A percentile compares a stretch with the other conserved stretches of the same genome.
phyloP scores from a whole-genome alignment of 257 asterid genomes.

The Lantana camara region DNA sequence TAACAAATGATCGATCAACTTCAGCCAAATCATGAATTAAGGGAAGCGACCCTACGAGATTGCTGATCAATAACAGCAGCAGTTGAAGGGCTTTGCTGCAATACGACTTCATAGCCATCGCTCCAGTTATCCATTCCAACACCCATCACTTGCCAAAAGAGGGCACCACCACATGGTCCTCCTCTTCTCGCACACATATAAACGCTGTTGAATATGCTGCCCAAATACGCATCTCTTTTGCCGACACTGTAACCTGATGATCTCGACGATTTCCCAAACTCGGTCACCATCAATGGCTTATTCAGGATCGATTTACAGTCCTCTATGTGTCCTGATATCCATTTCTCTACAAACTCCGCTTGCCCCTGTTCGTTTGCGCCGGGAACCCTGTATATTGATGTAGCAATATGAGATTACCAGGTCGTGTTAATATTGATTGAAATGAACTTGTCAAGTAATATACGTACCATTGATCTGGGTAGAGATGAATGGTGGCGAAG shows the following conservation, averaged over 20 bases:
- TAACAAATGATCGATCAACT: too few relatives aligned
- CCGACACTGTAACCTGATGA: conserved; percentile 33
- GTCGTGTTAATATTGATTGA: too few relatives aligned
- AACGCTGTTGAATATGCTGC: conserved; percentile 27
- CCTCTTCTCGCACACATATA: conserved; percentile 38
- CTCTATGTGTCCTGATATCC: conserved; percentile 41
- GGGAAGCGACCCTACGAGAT: conserved; percentile 36
- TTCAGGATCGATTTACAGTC: conserved; percentile 37
- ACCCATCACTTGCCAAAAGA: conserved; percentile 59
- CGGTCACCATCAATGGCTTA: conserved; percentile 42
- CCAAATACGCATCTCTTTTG: conserved; percentile 34
- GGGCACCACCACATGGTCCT: conserved; percentile 48
- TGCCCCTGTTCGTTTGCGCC: conserved; percentile 32
- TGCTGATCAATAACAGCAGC: conserved; percentile 40
- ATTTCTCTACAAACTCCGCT: conserved; percentile 36
- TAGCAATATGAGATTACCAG: neutral
- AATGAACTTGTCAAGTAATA: too few relatives aligned
- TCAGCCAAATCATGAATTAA: conserved; percentile 17
- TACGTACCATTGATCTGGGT: conserved; percentile 67
- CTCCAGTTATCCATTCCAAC: conserved; percentile 45
- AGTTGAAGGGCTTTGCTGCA: conserved; percentile 47
- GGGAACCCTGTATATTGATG: conserved; percentile 31
- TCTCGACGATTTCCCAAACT: conserved; percentile 50
- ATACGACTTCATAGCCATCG: conserved; percentile 49
- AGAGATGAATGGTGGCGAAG: conserved; percentile 65